Evolutionary conservation across 345 rosid genomes (phyloP), one percentile per base, ranked within the genome.

Genomic region (Dimocarpus longan): DNA sequence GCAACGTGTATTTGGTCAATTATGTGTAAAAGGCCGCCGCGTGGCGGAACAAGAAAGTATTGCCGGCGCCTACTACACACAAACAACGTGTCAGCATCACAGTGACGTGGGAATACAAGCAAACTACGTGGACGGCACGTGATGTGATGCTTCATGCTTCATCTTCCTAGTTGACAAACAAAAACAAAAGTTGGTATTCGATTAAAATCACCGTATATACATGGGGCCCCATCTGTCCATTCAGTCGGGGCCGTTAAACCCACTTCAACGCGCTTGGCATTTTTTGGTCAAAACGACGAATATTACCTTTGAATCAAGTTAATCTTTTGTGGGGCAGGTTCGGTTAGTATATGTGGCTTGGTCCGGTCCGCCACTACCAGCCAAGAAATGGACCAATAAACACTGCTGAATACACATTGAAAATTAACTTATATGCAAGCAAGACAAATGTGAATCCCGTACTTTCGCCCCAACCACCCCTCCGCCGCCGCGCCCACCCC

Each of bases 81-180:
- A 42, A 42, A 21, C 44, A 73, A 37, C 65, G 57, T 57, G 75
- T 76, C 48, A 37, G 4, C 6, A 65, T 80, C 76, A 18, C 24
- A 40, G 32, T 24, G 73, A 42, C 68, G 8, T 79, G 48, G 64
- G 11, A 15, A 1, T 5, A 18, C 82, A 7, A 46, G 44, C 26
- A 52, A 16, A 32, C 64, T 60, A 80, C 57, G 71, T 74, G 44
- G 65, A 59, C 50, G 57, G 70, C 43, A 48, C 42, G 44, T 63
- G 65, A 37, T 7, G 46, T 63, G 65, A 37, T 7, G 46, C 42
- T 21, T 62, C 69, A 50, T 71, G 67, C 54, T 21, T 10, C 8
- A 0, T 44, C 22, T 68, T 37, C 11, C n/a, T 28, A 4, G 71
- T 69, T 43, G 52, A 22, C 39, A 32, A 32, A 32, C 37, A 32